Evolutionary conservation across 306 rosid genomes (phyloP), one percentile per base, ranked within the genome.

Genomic region (Nissolia schottii): DNA sequence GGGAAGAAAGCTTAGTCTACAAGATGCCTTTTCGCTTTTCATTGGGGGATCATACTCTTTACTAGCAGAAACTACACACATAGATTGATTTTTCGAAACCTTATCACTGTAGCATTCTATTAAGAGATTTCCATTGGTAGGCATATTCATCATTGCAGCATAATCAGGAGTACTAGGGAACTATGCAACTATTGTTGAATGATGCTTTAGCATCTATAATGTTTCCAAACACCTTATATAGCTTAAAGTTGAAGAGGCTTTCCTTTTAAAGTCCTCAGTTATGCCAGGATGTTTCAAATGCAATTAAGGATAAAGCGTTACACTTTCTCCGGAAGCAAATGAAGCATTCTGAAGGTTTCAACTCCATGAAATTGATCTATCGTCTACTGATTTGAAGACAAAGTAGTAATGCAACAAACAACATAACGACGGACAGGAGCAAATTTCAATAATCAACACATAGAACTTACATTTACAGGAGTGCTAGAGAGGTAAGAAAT

Each of bases 401-500:
- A 29, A 41, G 34, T 11, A 3, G 24, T 16, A 70, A 2, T 9
- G 14, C 20, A 49, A 29, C 64, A 56, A 13, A 67, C 3, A 16
- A 7, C 9, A 34, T 34, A 4, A 59, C 9, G 59, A 31, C 24
- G 58, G 22, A 78, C 72, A 79, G 22, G 43, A 50, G 37, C 50
- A 29, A 3, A 40, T 11, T 18, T 41, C 53, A 64, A 71, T 51
- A n/a, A n/a, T n/a, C n/a, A n/a, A n/a, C n/a, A 53, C 34, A 76
- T 49, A 51, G 8, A 43, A 77, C 88, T 84, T 34, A 84, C 88
- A 35, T 78, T 50, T 16, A 0, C 3, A 8, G 81, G 70, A 63
- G 88, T 70, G 65, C 49, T 70, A 64, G 88, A 80, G 38, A 80
- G 81, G 77, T 77, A 84, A 73, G 85, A 80, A 35, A 80, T 51